These are phyloP conservation scores for Ophiocytium majus DNA, from an alignment of 352 stramenopile genomes.

Conservation along the genomic window DNA sequence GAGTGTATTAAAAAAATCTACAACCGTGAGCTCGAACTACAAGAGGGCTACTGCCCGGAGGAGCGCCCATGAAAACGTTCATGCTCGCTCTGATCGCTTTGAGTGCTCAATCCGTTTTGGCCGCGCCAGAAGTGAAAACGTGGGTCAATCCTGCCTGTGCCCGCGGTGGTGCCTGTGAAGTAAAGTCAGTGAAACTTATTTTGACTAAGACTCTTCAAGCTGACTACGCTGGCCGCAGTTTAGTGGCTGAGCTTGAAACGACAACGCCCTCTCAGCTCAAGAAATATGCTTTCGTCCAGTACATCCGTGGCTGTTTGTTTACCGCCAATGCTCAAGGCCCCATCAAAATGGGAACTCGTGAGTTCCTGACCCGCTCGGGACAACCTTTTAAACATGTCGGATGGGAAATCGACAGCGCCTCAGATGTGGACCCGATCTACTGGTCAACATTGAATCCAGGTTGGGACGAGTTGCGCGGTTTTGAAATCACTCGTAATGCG, in stretches of 20 bases:
- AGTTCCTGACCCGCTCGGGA: background rate
- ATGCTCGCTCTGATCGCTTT: background rate
- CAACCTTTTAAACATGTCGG: conserved; percentile 4
- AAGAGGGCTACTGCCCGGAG: background rate
- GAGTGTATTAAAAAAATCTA: conserved; percentile 10
- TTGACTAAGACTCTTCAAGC: background rate
- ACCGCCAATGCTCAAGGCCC: background rate
- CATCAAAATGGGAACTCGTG: conserved; percentile 5
- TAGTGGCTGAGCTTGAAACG: background rate
- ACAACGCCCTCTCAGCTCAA: background rate
- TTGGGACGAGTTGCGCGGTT: conserved; percentile 2
- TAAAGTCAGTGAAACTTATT: background rate
- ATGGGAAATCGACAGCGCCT: background rate
- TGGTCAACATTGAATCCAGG: background rate
- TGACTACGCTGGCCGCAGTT: background rate
- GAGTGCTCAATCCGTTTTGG: background rate
- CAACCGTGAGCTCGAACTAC: background rate
- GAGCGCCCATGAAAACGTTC: background rate
- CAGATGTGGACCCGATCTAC: background rate
- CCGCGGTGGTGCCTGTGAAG: background rate
- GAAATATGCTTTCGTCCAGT: conserved; percentile 17
- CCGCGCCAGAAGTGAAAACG: background rate
- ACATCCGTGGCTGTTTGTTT: background rate
- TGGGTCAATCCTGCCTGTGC: background rate
- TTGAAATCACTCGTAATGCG: background rate